Percentiles rank a stretch among this genome's conserved stretches.
Conservation (phyloP, 805 yeast species). For the Suhomyces xylopsoci region DNA sequence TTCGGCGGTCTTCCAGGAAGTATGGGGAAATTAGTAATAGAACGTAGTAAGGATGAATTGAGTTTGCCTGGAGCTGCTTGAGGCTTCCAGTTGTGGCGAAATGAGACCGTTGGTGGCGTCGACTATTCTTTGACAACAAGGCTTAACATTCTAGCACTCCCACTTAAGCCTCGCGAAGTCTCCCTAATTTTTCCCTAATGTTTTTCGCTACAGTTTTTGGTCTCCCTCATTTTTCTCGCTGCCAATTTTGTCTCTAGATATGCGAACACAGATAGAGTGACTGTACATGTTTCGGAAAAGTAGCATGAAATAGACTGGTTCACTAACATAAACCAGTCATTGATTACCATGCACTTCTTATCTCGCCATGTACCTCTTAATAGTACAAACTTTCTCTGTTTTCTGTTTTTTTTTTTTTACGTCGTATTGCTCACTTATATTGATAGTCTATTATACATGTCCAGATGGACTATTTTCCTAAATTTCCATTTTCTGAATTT, state of each 20-base stretch:
- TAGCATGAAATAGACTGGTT: too few species aligned
- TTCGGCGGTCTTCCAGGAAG: neutral
- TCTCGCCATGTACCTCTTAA: too few species aligned
- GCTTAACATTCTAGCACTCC: neutral
- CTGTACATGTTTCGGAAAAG: neutral
- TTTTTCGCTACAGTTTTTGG: neutral
- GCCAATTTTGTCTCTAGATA: neutral
- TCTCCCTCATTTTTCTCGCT: neutral
- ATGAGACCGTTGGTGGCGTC: neutral
- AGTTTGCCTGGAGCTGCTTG: neutral
- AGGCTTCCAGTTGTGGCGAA: neutral
- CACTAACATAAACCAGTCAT: neutral
- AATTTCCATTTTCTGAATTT: neutral
- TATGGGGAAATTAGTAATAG: neutral
- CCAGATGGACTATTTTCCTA: neutral
- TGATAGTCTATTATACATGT: neutral
- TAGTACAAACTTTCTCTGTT: too few species aligned
- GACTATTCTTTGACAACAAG: neutral
- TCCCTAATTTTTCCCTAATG: neutral
- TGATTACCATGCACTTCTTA: neutral
- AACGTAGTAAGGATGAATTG: neutral
- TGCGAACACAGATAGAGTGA: neutral
- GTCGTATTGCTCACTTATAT: neutral
- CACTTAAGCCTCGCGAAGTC: neutral
- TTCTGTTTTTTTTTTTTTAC: neutral